Conservation (phyloP, 2,329 filamentous ascomycete genomes). For the Periconia sp. region DNA sequence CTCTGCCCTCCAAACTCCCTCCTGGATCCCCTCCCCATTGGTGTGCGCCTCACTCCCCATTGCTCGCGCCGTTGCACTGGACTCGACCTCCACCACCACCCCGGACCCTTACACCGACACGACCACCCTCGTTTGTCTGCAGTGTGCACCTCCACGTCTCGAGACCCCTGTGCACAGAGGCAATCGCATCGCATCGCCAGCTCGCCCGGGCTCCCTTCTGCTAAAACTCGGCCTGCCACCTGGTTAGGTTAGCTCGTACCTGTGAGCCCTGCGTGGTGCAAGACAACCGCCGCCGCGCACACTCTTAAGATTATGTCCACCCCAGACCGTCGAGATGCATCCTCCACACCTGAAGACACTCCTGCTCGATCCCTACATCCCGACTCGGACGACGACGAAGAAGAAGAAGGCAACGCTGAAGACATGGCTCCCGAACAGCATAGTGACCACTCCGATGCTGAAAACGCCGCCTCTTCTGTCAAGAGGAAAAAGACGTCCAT, state of each 20-base stretch:
- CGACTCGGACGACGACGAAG: slow-evolving; percentile 19
- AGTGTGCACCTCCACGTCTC: slow-evolving; percentile 41
- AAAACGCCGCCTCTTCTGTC: slow-evolving; percentile 35
- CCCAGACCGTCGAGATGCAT: slow-evolving; percentile 51
- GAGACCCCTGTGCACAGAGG: slow-evolving; percentile 30
- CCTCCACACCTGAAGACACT: slow-evolving; percentile 51
- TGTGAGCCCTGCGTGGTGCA: slow-evolving; percentile 11
- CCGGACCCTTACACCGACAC: background rate
- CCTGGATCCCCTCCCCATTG: background rate
- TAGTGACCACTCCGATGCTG: slow-evolving; percentile 41
- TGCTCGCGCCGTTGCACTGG: slow-evolving; percentile 41
- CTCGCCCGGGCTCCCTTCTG: background rate
- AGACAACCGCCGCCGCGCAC: slow-evolving; percentile 27
- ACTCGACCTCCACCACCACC: slow-evolving; percentile 1
- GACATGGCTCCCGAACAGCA: slow-evolving; percentile 50
- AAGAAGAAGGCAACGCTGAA: slow-evolving; percentile 27
- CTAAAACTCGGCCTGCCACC: background rate
- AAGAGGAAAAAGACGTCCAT: slow-evolving; percentile 36
- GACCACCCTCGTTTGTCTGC: slow-evolving; percentile 30
- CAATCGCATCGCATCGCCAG: slow-evolving; percentile 14
- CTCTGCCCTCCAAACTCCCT: too few relatives aligned
- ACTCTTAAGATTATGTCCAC: slow-evolving; percentile 48
- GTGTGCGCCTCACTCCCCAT: slow-evolving; percentile 27
- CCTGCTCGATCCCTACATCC: slow-evolving; percentile 38
- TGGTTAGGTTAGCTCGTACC: background rate